Evolutionary conservation across 129 eudicot species (phyloP), one percentile per base, ranked within the genome.

Genomic region (Lactuca sativa): DNA sequence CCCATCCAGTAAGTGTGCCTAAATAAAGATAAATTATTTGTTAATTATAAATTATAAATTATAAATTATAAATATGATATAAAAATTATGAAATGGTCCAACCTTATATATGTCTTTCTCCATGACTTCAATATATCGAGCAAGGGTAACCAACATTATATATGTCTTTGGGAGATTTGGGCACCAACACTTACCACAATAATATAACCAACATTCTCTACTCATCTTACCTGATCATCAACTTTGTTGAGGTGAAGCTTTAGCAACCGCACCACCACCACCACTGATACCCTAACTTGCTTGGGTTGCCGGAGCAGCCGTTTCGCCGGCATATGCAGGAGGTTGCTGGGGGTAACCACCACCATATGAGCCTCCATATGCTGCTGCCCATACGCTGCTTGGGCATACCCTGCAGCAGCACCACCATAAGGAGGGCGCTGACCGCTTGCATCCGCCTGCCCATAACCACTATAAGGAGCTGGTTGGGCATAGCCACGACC

Each of bases 401-500:
- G 87, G 6, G 80, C 92, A 79, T 89, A 92, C 53, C 89, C n/a
- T n/a, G n/a, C n/a, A n/a, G n/a, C 90, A 44, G 85, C 77, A 31
- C 73, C 57, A 37, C 87, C 86, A 74, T 85, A 86, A n/a, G n/a
- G n/a, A 8, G 86, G 72, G 53, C 85, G 63, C 71, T 86, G 92
- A 12, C 82, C 81, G 11, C 77, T 63, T 47, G 88, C 54, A 75
- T 81, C 92, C 14, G 90, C 43, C 71, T n/a, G n/a, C n/a, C n/a
- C n/a, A n/a, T n/a, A n/a, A n/a, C n/a, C n/a, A n/a, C n/a, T n/a
- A n/a, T n/a, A 87, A 54, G 85, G 33, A 41, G 75, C 85, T 4
- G 89, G 82, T 77, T 86, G 96, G 15, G 82, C 82, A 79, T 92
- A 92, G 13, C 91, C 90, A 12, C 88, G 90, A 9, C 88, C 89